Percentiles rank a stretch among this genome's conserved stretches.
Conservation (phyloP, 1,139 yeast genomes). For the Saccharomyces hybrid region DNA sequence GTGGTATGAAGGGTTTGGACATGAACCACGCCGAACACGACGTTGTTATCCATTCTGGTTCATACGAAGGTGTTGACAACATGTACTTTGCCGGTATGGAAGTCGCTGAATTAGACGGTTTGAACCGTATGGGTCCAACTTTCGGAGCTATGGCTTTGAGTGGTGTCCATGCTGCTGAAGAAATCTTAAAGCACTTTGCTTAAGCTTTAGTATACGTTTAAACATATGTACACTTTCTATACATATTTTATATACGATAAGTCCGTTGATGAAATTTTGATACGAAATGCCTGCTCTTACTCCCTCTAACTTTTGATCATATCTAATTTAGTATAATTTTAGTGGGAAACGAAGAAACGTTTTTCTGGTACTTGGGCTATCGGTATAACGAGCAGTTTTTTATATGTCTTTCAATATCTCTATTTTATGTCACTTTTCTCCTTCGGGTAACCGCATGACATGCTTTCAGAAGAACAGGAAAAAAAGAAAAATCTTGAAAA, state of each 20-base stretch:
- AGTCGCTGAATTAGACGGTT: slow-evolving; percentile 67
- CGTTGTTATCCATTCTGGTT: slow-evolving; percentile 58
- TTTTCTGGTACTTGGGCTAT: too few species aligned
- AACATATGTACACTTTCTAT: neutral
- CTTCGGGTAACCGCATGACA: slow-evolving; percentile 6
- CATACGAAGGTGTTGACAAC: slow-evolving; percentile 58
- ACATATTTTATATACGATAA: neutral
- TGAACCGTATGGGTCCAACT: slow-evolving; percentile 80
- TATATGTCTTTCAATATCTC: too few species aligned
- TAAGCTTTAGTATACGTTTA: neutral
- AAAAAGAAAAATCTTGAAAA: slow-evolving; percentile 6
- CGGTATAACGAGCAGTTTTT: neutral
- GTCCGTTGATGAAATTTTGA: neutral
- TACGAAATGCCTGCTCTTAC: too few species aligned
- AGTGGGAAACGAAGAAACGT: too few species aligned
- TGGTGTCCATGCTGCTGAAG: slow-evolving; percentile 70
- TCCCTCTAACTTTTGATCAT: too few species aligned
- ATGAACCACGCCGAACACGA: slow-evolving; percentile 76
- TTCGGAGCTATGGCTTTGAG: slow-evolving; percentile 77
- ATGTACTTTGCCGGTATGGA: slow-evolving; percentile 78
- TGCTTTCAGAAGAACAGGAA: neutral
- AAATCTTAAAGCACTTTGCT: slow-evolving; percentile 28
- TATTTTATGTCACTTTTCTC: neutral
- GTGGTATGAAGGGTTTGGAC: slow-evolving; percentile 73
- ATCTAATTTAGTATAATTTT: too few species aligned